Base-by-base conservation (phyloP, 768 basidiomycete species). In the Termitomyces heimii region DNA sequence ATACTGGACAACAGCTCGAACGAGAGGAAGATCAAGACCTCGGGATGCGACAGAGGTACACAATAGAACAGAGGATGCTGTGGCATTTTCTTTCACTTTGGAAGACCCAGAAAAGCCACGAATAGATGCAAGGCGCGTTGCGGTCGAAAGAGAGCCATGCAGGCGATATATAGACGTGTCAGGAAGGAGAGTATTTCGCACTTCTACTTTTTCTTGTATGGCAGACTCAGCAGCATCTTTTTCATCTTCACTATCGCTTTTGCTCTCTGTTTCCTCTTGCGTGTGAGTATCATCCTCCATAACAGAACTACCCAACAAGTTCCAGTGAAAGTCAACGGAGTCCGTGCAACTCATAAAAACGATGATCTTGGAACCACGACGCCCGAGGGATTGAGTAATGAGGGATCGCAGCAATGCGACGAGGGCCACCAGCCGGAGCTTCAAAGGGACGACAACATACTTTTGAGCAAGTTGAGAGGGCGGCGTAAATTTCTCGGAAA, bases 41-140 rank as follows among this genome's bases (percentile, higher is more conserved):
- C 97, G 92, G n/a, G 97, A 94, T 3, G 97, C 97, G 52, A 99
- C 95, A 9, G 94, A 96, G 1, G 97, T 99, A 69, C 95, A 98
- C 45, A 98, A 79, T 4, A 99, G 79, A 49, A 99, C 80, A 1
- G 94, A 86, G 4, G 72, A 69, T 3, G 73, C 56, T 14, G 65
- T 56, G 44, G 61, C 49, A n/a, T 47, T 45, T 31, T 63, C 34
- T 61, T 62, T 60, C 67, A 61, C 65, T 52, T 70, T 72, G 58
- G 67, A 64, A 49, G 57, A n/a, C 37, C 77, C 77, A 34, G 92
- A 82, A 72, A 98, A 99, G 2, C 82, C 84, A 12, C 82, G 84
- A n/a, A 99, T 75, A 2, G 93, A 91, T 5, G 87, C 82, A 26
- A 91, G 79, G 62, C 97, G 94, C 14, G 81, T 85, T 24, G 80